phyloP scores from a whole-genome alignment of 768 basidiomycete genomes.

The Chalciporus piperatus region DNA sequence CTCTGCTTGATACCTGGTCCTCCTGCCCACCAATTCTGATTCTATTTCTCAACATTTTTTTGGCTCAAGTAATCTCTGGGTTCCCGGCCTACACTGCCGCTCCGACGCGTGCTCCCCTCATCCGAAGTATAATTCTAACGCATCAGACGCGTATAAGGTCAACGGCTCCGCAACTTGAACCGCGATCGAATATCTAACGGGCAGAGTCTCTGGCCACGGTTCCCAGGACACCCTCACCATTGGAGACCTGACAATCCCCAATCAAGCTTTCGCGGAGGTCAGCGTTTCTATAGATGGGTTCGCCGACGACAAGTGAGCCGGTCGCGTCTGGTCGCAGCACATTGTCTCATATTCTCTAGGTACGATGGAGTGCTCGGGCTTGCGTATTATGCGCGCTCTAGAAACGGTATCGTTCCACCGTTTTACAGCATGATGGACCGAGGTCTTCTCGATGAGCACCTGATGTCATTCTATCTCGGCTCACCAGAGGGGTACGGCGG shows the following conservation, averaged over 20 bases:
- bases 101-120: conserved; percentile 95
- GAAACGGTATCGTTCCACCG: conserved; percentile 88
- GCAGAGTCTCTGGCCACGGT: conserved; percentile 94
- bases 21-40: neutral
- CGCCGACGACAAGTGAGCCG: conserved; percentile 85
- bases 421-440: conserved; percentile 92
- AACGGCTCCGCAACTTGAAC: conserved; percentile 91
- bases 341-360: conserved; percentile 37
- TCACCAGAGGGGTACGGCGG: conserved; percentile 85
- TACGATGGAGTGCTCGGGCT: conserved; percentile 96
- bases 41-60: neutral
- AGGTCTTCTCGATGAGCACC: conserved; percentile 73
- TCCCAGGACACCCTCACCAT: conserved; percentile 79
- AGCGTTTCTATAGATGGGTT: conserved; percentile 95
- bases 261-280: conserved; percentile 92
- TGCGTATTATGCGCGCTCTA: conserved; percentile 91
- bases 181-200: conserved; percentile 66
- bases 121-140: conserved; percentile 77
- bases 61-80: conserved; percentile 92
- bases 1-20: conserved; percentile 74
- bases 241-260: conserved; percentile 73
- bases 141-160: conserved; percentile 81
- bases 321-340: neutral
- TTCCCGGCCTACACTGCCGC: conserved; percentile 76
- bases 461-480: conserved; percentile 95